Evolutionary conservation across 2,329 filamentous ascomycete species (phyloP).

Genomic region (Cladorrhinum sp.): DNA sequence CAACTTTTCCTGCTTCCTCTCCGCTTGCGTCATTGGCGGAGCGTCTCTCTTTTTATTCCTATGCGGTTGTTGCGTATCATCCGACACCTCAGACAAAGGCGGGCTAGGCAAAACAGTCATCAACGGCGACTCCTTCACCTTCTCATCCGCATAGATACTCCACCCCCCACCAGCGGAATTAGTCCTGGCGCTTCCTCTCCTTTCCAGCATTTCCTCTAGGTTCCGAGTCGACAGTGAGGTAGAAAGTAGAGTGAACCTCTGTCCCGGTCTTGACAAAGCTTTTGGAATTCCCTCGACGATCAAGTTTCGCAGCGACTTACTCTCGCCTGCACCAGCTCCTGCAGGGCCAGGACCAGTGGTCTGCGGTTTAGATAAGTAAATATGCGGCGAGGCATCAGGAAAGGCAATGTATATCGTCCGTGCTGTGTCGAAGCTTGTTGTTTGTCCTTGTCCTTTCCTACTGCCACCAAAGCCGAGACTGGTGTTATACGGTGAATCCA

Average conservation of each 20-base stretch:
- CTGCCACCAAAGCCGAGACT: slow-evolving; percentile 43
- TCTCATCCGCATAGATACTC: slow-evolving; percentile 71
- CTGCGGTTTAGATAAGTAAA: slow-evolving; percentile 62
- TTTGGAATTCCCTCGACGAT: slow-evolving; percentile 79
- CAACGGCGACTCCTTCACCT: slow-evolving; percentile 51
- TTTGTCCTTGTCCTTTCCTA: slow-evolving; percentile 38
- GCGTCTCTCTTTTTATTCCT: slow-evolving; percentile 24
- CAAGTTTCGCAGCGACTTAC: slow-evolving; percentile 64
- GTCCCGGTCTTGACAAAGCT: slow-evolving; percentile 71
- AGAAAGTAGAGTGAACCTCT: slow-evolving; percentile 66
- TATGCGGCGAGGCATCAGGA: slow-evolving; percentile 72
- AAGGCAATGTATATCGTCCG: slow-evolving; percentile 78
- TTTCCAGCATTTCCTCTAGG: slow-evolving; percentile 64
- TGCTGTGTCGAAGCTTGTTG: slow-evolving; percentile 57
- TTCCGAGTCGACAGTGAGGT: slow-evolving; percentile 71
- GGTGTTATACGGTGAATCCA: slow-evolving; percentile 77
- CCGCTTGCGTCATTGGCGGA: slow-evolving; percentile 26
- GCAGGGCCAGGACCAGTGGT: slow-evolving; percentile 29
- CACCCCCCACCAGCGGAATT: slow-evolving; percentile 76
- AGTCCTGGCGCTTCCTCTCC: slow-evolving; percentile 65
- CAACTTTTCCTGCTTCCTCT: slow-evolving; percentile 35
- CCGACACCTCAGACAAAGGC: slow-evolving; percentile 41
- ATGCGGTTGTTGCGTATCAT: too few species aligned
- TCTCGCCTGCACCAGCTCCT: slow-evolving; percentile 40
- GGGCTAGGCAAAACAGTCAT: slow-evolving; percentile 49